Evolutionary conservation across 352 stramenopile genomes (phyloP).

Genomic region (Pythium utonaiense): DNA sequence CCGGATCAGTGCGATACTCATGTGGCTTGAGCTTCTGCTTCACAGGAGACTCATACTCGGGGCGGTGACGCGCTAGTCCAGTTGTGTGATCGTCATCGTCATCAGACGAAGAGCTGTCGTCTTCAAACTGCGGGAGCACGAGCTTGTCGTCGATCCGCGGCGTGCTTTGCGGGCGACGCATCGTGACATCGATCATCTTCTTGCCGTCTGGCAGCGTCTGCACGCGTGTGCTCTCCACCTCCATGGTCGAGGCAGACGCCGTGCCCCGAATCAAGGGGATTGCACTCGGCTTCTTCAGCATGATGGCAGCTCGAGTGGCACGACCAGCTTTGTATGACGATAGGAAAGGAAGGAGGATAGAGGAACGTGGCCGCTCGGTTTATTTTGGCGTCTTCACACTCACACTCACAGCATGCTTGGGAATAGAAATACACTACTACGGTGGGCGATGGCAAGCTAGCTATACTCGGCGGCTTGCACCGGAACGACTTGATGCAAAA

Average conservation of each 20-base stretch:
- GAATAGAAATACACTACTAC: neutral
- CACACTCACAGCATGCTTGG: neutral
- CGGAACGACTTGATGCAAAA: neutral
- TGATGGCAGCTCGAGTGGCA: too few relatives aligned
- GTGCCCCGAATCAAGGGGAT: neutral
- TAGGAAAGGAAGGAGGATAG: neutral
- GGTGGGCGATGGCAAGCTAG: neutral
- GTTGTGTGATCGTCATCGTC: slow-evolving; percentile 21
- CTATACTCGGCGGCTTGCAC: neutral
- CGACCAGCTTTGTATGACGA: neutral
- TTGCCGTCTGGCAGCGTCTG: slow-evolving; percentile 38
- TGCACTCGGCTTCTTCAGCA: slow-evolving; percentile 16
- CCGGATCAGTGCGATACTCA: slow-evolving; percentile 17
- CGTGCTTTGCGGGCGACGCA: slow-evolving; percentile 21
- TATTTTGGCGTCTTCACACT: slow-evolving; percentile 9
- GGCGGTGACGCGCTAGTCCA: slow-evolving; percentile 5
- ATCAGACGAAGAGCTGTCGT: slow-evolving; percentile 43
- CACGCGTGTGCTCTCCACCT: slow-evolving; percentile 47
- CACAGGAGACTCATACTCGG: slow-evolving; percentile 7
- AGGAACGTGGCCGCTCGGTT: neutral
- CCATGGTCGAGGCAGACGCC: slow-evolving; percentile 25
- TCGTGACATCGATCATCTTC: slow-evolving; percentile 54
- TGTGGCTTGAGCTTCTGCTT: neutral
- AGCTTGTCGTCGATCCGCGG: slow-evolving; percentile 30
- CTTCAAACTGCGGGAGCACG: slow-evolving; percentile 63